phyloP scores from a whole-genome alignment of 176 grass and related monocot genomes.

The Thalia dealbata region DNA sequence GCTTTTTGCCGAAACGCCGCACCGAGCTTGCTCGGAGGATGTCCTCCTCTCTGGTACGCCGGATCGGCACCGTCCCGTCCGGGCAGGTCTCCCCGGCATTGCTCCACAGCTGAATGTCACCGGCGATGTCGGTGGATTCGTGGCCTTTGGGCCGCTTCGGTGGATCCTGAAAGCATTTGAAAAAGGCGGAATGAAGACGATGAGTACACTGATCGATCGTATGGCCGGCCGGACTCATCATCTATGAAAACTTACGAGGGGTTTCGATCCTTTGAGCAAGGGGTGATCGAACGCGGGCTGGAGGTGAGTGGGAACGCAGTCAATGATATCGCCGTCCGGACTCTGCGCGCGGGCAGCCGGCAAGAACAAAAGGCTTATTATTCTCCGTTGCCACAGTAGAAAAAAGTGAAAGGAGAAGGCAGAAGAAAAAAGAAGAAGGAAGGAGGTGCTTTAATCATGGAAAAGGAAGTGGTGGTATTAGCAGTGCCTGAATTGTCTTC shows the following conservation, averaged over 20 bases:
- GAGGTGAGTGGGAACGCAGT: constrained; percentile 3
- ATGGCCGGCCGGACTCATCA: too few relatives aligned
- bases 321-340: constrained; percentile 9
- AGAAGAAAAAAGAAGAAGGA: neutral
- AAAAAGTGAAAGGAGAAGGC: too few relatives aligned
- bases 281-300: constrained; percentile 15
- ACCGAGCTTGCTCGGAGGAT: constrained; percentile 1
- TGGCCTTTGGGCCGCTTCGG: constrained; percentile 5
- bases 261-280: neutral
- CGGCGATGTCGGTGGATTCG: neutral
- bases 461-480: too few relatives aligned
- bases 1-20: constrained; percentile 2
- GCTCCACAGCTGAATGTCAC: neutral
- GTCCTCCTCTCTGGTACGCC: constrained; percentile 10
- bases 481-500: constrained; percentile 8
- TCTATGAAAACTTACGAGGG: neutral
- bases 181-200: too few relatives aligned
- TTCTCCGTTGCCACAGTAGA: neutral
- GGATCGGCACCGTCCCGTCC: constrained; percentile 1
- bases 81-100: neutral
- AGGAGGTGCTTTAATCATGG: neutral
- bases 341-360: constrained; percentile 1
- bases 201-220: too few relatives aligned
- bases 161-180: neutral
- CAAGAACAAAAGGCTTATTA: neutral